phyloP scores from a whole-genome alignment of 768 basidiomycete species.

The Lactarius trivialis region DNA sequence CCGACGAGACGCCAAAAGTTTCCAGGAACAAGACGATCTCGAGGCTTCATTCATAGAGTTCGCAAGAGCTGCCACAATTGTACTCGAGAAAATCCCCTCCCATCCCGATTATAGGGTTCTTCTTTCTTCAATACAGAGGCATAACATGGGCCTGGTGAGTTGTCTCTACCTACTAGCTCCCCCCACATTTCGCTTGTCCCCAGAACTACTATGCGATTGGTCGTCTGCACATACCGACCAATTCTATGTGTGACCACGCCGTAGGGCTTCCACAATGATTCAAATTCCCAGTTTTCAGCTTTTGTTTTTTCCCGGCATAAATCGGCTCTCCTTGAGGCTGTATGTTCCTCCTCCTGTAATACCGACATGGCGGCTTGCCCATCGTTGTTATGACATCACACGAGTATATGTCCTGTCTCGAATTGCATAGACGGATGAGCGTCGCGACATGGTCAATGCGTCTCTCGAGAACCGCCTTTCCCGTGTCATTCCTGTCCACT shows the following conservation, averaged over 20 bases:
- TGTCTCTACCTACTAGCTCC: slow-evolving; percentile 10
- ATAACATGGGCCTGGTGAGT: slow-evolving; percentile 67
- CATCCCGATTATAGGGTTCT: slow-evolving; percentile 59
- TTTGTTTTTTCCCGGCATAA: not conserved
- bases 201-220: not conserved
- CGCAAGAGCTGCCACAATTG: slow-evolving; percentile 69
- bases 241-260: not conserved
- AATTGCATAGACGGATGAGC: not conserved
- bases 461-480: not conserved
- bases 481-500: not conserved
- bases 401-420: not conserved
- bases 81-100: slow-evolving; percentile 69
- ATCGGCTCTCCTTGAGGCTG: not conserved
- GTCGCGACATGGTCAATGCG: not conserved
- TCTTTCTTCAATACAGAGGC: slow-evolving; percentile 51
- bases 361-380: not conserved
- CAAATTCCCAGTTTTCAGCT: not conserved
- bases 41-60: slow-evolving; percentile 68
- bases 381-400: not conserved
- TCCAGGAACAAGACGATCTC: slow-evolving; percentile 43
- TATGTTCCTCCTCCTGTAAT: not conserved
- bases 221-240: not conserved
- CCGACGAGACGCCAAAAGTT: slow-evolving; percentile 35
- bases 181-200: not conserved
- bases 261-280: not conserved